Conservation (phyloP, 2,329 filamentous ascomycete genomes). For the Alternaria arborescens region DNA sequence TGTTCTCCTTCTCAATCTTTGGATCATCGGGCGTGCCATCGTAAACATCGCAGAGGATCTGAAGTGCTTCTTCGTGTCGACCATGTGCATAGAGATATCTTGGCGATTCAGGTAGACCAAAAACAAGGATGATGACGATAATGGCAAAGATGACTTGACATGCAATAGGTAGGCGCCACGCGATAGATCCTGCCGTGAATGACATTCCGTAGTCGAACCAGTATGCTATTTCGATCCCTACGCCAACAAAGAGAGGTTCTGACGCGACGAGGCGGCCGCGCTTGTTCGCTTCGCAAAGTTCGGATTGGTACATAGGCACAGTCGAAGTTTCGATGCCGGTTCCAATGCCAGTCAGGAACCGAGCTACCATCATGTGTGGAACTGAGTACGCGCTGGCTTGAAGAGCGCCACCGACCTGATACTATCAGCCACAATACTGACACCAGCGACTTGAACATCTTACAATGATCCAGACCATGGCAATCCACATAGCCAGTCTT, state of each 20-base stretch:
- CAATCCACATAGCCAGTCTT: constrained; percentile 53
- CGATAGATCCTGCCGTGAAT: constrained; percentile 54
- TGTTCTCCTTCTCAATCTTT: constrained; percentile 63
- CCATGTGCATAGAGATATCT: constrained; percentile 40
- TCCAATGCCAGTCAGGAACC: constrained; percentile 61
- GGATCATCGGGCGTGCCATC: constrained; percentile 59
- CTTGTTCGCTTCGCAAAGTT: constrained; percentile 63
- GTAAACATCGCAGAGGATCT: constrained; percentile 60
- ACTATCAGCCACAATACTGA: background rate
- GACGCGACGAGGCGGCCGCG: constrained; percentile 68
- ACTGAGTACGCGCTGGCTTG: constrained; percentile 47
- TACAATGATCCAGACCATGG: constrained; percentile 54
- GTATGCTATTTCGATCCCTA: constrained; percentile 58
- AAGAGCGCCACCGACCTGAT: constrained; percentile 48
- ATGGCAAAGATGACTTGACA: constrained; percentile 57
- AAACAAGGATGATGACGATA: constrained; percentile 55
- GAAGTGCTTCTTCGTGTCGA: constrained; percentile 58
- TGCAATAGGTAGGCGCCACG: constrained; percentile 59
- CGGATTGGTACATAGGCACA: constrained; percentile 63
- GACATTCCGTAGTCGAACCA: constrained; percentile 52
- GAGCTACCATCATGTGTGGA: constrained; percentile 60
- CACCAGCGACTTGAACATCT: background rate
- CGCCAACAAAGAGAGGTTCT: constrained; percentile 60
- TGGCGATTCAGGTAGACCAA: constrained; percentile 40
- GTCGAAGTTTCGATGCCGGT: constrained; percentile 65